Evolutionary conservation across 768 basidiomycete species (phyloP).

Genomic region (Pleurotus eryngii): DNA sequence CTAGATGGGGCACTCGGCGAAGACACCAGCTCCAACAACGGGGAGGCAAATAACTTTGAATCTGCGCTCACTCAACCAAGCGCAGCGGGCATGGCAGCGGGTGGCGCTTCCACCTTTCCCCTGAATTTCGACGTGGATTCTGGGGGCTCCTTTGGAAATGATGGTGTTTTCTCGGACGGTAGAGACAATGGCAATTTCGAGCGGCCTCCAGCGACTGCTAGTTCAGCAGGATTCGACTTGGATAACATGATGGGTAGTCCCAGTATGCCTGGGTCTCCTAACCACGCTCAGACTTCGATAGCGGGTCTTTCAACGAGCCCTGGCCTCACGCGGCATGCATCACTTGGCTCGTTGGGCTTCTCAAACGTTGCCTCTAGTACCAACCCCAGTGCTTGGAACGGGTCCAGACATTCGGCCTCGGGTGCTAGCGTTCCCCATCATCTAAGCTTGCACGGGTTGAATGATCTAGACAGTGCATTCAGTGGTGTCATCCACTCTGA

Average conservation of each 20-base stretch:
- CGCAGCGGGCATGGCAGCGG: background rate
- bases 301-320: background rate
- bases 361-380: background rate
- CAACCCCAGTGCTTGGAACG: background rate
- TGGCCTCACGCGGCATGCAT: background rate
- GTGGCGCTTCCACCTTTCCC: constrained; percentile 1
- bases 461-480: background rate
- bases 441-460: background rate
- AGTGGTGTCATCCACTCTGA: constrained; percentile 1
- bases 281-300: background rate
- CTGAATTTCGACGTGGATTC: background rate
- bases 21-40: background rate
- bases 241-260: constrained; percentile 2
- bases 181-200: background rate
- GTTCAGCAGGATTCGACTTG: background rate
- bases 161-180: background rate
- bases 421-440: background rate
- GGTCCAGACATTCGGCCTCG: background rate
- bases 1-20: constrained; percentile 3
- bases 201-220: background rate
- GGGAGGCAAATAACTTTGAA: background rate
- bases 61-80: background rate
- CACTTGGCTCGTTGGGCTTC: background rate
- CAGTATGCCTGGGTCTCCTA: constrained; percentile 1
- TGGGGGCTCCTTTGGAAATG: background rate